phyloP scores from a whole-genome alignment of 1,284 basidiomycete genomes.

The Violaceomyces palustris region DNA sequence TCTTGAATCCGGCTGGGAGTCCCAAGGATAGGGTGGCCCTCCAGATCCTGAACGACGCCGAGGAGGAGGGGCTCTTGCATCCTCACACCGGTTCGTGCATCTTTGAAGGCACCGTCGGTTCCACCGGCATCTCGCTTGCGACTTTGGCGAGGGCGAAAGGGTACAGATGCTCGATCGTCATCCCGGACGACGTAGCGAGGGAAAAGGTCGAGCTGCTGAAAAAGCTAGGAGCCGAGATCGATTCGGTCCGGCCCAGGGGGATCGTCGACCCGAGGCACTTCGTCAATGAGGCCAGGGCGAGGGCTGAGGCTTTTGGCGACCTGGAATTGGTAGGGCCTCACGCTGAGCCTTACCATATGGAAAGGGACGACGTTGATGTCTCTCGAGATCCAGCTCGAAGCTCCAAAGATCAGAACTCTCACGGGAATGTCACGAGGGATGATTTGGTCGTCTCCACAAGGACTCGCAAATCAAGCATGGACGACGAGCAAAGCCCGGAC shows the following conservation, averaged over 20 bases:
- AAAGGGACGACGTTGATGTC: no score
- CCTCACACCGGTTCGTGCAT: slow-evolving; percentile 87
- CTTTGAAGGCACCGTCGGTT: slow-evolving; percentile 96
- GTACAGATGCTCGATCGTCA: slow-evolving; percentile 50
- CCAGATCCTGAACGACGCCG: slow-evolving; percentile 74
- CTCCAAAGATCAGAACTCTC: no score
- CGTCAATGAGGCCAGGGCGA: slow-evolving; percentile 47
- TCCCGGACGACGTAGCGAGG: slow-evolving; percentile 62
- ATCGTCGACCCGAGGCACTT: slow-evolving; percentile 51
- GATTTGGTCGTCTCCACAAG: slow-evolving; percentile 35
- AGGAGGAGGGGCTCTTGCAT: slow-evolving; percentile 71
- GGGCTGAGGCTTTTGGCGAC: slow-evolving; percentile 40
- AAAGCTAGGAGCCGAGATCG: slow-evolving; percentile 79
- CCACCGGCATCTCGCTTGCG: slow-evolving; percentile 93
- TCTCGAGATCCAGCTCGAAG: no score
- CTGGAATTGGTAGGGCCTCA: slow-evolving; percentile 34
- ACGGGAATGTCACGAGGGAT: no score
- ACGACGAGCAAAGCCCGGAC: slow-evolving; percentile 12
- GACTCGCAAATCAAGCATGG: slow-evolving; percentile 2
- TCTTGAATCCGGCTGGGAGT: slow-evolving; percentile 91
- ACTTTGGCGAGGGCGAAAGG: slow-evolving; percentile 69
- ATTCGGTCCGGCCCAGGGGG: slow-evolving; percentile 57
- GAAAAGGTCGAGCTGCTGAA: slow-evolving; percentile 83
- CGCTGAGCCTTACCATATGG: no score
- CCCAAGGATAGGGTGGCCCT: slow-evolving; percentile 95